Percentiles rank a stretch among this genome's conserved stretches.
Evolutionary conservation across 768 basidiomycete genomes (phyloP).

Genomic region (Russula compacta): DNA sequence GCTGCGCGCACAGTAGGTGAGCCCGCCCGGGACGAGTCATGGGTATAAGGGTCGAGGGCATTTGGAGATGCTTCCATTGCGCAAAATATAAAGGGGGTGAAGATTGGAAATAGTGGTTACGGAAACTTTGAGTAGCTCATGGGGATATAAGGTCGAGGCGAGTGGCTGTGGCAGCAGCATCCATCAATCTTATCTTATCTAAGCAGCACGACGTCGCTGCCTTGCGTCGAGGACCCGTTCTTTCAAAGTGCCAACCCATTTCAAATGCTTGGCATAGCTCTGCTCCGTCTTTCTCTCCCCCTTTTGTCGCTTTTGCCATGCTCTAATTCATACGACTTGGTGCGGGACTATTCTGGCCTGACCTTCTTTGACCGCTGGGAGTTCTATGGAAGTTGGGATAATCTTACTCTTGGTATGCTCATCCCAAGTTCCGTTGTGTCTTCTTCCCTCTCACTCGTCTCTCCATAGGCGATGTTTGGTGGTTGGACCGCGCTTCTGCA

Average conservation of each 20-base stretch:
- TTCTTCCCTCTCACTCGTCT: background rate
- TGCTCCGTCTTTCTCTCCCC: background rate
- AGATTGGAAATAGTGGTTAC: background rate
- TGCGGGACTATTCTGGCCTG: conserved; percentile 31
- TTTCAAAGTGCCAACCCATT: too few relatives aligned
- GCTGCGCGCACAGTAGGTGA: conserved; percentile 21
- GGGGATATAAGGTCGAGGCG: background rate
- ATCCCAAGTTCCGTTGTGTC: background rate
- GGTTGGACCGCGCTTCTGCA: conserved; percentile 41
- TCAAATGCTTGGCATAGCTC: background rate
- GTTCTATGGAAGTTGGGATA: conserved; percentile 35
- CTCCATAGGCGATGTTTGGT: conserved; percentile 51
- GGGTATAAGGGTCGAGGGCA: conserved; percentile 10
- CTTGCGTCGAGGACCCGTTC: too few relatives aligned
- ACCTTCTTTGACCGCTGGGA: conserved; percentile 40
- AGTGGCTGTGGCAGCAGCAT: background rate
- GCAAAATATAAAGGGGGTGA: background rate
- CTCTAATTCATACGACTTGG: conserved; percentile 26
- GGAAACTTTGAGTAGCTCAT: background rate
- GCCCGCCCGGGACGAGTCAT: conserved; percentile 2
- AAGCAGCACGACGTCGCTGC: background rate
- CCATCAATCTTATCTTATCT: conserved; percentile 5
- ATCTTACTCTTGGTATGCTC: conserved; percentile 31
- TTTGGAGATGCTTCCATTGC: conserved; percentile 22
- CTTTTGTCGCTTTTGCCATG: conserved; percentile 2